Evolutionary conservation across 202 grass and related monocot genomes (phyloP), one percentile per base, ranked within the genome.

Genomic region (Miscanthus sacchariflorus): DNA sequence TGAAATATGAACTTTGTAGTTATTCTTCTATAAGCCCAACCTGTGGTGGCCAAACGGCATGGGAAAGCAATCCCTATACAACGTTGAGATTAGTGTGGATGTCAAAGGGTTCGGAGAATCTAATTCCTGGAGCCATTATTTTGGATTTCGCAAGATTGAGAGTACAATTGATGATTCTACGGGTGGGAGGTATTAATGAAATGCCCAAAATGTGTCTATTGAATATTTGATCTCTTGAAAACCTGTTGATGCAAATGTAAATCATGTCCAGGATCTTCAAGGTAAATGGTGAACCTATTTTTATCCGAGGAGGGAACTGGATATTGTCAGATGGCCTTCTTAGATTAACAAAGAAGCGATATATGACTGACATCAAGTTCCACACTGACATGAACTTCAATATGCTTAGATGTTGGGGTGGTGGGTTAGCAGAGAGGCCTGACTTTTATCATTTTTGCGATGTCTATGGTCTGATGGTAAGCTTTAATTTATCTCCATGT

Each of bases 31-130:
- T 80, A 98, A 98, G 78, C 96, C 94, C 52, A 95, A 96, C 64
- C 74, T 98, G 76, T 98, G 96, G 96, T 98, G 96, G 94, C 96
- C 96, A 86, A 96, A 98, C 89, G 96, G 96, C 70, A 94, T 98
- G 96, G 96, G 96, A 66, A 89, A 90, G 11, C 94, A 98, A 43
- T 94, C 89, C 48, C 35, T 98, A 54, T 98, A 98, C 74, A 87
- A 93, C 38, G 91, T 98, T 52, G 94, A 93, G 70, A 89, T 98
- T 70, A 93, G 71, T 87, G 83, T 98, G 69, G 92, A 93, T 84
- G 94, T 93, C 25, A 92, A 93, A 64, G 96, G 92, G 90, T 91
- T 96, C 45, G 96, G 96, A 19, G 94, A 96, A 86, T 95, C 94
- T 13, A 91, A 98, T 91, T 89, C 94, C 80, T 98, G 92, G 93